Percentiles rank a stretch among this genome's conserved stretches.
Evolutionary conservation across 805 yeast species (phyloP).

Genomic region (Candida pseudoglaebosa): DNA sequence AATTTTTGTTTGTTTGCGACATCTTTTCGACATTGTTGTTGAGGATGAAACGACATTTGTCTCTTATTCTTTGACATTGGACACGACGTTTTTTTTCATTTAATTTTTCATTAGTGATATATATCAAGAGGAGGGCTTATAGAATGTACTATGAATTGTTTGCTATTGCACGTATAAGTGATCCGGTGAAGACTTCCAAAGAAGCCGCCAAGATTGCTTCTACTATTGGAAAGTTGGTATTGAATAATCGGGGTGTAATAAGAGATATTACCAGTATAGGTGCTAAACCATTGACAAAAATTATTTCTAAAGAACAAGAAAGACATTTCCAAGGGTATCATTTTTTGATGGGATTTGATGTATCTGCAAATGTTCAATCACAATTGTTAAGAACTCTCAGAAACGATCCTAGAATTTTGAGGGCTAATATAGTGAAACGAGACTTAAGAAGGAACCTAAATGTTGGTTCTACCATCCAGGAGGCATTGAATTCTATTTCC

Average conservation of each 20-base stretch:
- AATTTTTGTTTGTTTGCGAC: no score
- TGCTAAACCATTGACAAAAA: slow-evolving; percentile 69
- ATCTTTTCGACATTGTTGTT: no score
- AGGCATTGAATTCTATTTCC: slow-evolving; percentile 21
- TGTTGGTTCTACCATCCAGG: slow-evolving; percentile 54
- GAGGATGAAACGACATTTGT: no score
- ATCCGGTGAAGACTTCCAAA: slow-evolving; percentile 42
- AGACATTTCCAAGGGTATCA: slow-evolving; percentile 87
- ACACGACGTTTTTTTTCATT: no score
- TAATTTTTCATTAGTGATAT: neutral
- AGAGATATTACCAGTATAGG: slow-evolving; percentile 81
- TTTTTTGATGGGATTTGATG: slow-evolving; percentile 81
- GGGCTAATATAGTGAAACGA: slow-evolving; percentile 69
- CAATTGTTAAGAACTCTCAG: slow-evolving; percentile 77
- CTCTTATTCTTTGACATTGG: no score
- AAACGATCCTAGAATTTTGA: slow-evolving; percentile 86
- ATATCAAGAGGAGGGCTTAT: neutral
- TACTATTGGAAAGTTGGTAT: slow-evolving; percentile 77
- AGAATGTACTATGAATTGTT: slow-evolving; percentile 84
- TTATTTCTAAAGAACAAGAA: slow-evolving; percentile 82
- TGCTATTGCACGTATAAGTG: slow-evolving; percentile 80
- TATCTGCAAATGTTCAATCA: slow-evolving; percentile 79
- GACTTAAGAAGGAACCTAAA: slow-evolving; percentile 50
- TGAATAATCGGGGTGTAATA: slow-evolving; percentile 91
- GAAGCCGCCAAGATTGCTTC: slow-evolving; percentile 42